Evolutionary conservation across 306 rosid genomes (phyloP).

Genomic region (Pyrus pyrifolia): DNA sequence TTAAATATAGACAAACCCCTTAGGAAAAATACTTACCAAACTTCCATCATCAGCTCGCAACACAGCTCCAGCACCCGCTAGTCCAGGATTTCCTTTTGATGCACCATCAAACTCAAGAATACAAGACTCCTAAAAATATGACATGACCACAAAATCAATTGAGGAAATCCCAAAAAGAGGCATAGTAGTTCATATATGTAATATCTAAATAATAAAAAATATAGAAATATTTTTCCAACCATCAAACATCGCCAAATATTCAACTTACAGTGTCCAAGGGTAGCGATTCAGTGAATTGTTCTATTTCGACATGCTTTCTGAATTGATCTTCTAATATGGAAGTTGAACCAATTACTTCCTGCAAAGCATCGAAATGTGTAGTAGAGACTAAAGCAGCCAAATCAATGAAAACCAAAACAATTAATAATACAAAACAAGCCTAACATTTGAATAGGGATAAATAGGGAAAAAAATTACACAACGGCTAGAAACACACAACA

Average conservation of each 20-base stretch:
- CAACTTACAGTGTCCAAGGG: conserved; percentile 40
- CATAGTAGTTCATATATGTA: neutral
- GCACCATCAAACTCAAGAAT: conserved; percentile 81
- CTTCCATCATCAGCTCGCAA: conserved; percentile 70
- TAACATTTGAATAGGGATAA: neutral
- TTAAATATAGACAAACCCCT: conserved; percentile 7
- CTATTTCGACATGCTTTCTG: conserved; percentile 44
- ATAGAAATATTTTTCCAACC: neutral
- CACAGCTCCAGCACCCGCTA: conserved; percentile 95
- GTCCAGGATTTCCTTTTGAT: conserved; percentile 90
- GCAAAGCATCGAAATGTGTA: conserved; percentile 6
- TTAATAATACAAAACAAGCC: neutral
- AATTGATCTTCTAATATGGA: conserved; percentile 28
- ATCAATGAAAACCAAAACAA: neutral
- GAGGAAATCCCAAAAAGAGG: neutral
- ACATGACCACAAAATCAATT: conserved; percentile 3
- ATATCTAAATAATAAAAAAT: neutral
- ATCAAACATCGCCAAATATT: conserved; percentile 3
- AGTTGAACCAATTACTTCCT: conserved; percentile 26
- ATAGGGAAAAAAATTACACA: neutral
- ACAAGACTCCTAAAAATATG: conserved; percentile 49
- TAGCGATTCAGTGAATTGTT: conserved; percentile 16
- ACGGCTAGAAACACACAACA: neutral
- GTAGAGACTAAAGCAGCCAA: neutral
- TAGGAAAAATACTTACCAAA: conserved; percentile 49